These are phyloP conservation scores for Lactarius hengduanensis DNA, from an alignment of 768 basidiomycete species.

Conservation along the genomic window DNA sequence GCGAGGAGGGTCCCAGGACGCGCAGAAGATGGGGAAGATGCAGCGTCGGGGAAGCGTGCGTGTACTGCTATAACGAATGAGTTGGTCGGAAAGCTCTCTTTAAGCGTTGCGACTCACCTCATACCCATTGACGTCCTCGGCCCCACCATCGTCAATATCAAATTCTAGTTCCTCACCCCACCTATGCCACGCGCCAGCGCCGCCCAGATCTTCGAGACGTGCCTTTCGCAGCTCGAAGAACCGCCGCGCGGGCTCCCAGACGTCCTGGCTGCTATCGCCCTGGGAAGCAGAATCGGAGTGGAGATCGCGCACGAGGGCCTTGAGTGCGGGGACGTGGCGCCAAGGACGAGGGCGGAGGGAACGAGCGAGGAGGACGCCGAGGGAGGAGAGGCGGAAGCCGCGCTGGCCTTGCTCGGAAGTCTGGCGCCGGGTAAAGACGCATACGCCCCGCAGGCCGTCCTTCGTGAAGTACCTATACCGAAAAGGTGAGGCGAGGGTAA, in stretches of 20 bases:
- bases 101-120: slow-evolving; percentile 2
- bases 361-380: slow-evolving; percentile 69
- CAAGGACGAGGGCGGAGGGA: slow-evolving; percentile 71
- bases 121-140: neutral
- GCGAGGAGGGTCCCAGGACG: slow-evolving; percentile 72
- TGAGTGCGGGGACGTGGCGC: slow-evolving; percentile 65
- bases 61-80: slow-evolving; percentile 18
- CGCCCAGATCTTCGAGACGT: slow-evolving; percentile 49
- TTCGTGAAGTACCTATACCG: slow-evolving; percentile 66
- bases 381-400: slow-evolving; percentile 75
- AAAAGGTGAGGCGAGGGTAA: slow-evolving; percentile 11
- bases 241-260: slow-evolving; percentile 59
- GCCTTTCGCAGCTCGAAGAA: slow-evolving; percentile 69
- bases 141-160: neutral
- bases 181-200: slow-evolving; percentile 60
- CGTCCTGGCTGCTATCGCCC: slow-evolving; percentile 33
- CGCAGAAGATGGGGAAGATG: slow-evolving; percentile 75
- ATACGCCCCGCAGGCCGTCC: slow-evolving; percentile 65
- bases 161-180: slow-evolving; percentile 66
- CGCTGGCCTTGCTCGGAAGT: slow-evolving; percentile 72
- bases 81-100: neutral
- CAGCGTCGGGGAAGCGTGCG: slow-evolving; percentile 51
- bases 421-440: slow-evolving; percentile 66
- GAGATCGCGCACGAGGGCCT: slow-evolving; percentile 53
- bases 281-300: slow-evolving; percentile 43